Conservation (phyloP, 805 yeast species). For the Candida germanica region DNA sequence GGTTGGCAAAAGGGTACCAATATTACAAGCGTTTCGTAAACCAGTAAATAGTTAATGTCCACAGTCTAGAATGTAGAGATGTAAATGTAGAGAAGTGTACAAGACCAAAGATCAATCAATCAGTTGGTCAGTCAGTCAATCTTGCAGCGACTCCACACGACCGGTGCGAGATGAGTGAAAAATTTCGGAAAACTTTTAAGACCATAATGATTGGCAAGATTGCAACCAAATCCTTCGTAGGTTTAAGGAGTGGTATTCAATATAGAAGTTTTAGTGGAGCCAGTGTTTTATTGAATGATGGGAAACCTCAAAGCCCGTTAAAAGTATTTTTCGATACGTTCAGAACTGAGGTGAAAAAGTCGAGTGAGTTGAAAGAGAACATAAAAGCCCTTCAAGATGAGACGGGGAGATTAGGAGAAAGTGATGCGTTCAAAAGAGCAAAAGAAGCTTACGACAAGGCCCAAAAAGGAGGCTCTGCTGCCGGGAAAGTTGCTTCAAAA, state of each 20-base stretch:
- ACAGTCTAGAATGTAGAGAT: too few species aligned
- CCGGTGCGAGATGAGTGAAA: too few species aligned
- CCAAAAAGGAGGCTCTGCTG: constrained; percentile 64
- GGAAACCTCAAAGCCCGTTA: constrained; percentile 65
- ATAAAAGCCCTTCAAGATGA: constrained; percentile 95
- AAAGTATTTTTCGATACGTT: constrained; percentile 93
- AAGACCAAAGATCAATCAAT: too few species aligned
- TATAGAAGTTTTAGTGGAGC: constrained; percentile 4
- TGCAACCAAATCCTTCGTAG: not conserved
- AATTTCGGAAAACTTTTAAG: constrained; percentile 4
- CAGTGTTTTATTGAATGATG: constrained; percentile 2
- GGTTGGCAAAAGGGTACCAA: constrained; percentile 1
- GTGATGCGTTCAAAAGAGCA: constrained; percentile 90
- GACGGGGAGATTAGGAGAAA: constrained; percentile 89
- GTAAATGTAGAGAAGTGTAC: too few species aligned
- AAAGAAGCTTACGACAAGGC: constrained; percentile 89
- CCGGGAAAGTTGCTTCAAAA: constrained; percentile 71
- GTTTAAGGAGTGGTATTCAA: not conserved
- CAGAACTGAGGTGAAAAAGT: constrained; percentile 85
- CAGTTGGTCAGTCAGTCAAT: too few species aligned
- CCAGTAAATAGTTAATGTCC: too few species aligned
- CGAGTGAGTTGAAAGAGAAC: constrained; percentile 83
- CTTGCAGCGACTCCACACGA: too few species aligned
- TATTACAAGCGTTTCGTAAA: too few species aligned
- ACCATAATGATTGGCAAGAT: constrained; percentile 5